phyloP scores from a whole-genome alignment of 345 rosid species.

The Toxicodendron radicans region DNA sequence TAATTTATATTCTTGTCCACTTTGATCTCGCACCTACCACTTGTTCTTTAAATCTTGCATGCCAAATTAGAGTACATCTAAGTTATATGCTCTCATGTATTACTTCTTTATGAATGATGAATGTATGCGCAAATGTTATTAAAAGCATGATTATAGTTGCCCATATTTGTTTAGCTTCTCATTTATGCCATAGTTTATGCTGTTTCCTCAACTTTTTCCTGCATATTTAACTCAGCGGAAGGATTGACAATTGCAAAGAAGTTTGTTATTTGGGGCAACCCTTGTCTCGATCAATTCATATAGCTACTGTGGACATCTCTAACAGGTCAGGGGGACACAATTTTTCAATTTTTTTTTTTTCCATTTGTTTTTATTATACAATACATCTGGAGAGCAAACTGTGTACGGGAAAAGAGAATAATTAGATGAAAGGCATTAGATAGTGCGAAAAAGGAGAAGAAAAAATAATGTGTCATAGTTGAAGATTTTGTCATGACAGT shows the following conservation, averaged over 20 bases:
- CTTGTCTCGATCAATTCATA: conserved; percentile 21
- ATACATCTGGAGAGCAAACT: conserved; percentile 19
- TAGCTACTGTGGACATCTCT: conserved; percentile 17
- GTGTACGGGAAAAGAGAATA: conserved; percentile 5
- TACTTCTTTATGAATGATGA: neutral
- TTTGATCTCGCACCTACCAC: neutral
- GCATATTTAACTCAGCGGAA: conserved; percentile 33
- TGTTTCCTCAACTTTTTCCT: conserved; percentile 13
- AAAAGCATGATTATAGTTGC: neutral
- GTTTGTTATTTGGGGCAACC: conserved; percentile 28
- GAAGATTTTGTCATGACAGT: conserved; percentile 18
- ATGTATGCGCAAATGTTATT: neutral
- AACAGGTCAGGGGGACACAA: conserved; percentile 51
- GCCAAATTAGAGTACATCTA: too few relatives aligned
- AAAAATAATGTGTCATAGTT: conserved; percentile 17
- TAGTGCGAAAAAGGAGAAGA: conserved; percentile 20
- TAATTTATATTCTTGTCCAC: neutral
- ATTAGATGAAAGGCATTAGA: conserved; percentile 12
- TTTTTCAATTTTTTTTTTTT: conserved; percentile 9
- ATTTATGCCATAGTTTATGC: conserved; percentile 4
- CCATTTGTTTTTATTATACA: conserved; percentile 7
- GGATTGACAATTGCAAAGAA: conserved; percentile 32
- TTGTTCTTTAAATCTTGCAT: neutral
- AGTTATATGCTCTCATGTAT: too few relatives aligned
- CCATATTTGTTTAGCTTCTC: neutral